Evolutionary conservation across 1,139 yeast species (phyloP).

Genomic region (Pichia terricola): DNA sequence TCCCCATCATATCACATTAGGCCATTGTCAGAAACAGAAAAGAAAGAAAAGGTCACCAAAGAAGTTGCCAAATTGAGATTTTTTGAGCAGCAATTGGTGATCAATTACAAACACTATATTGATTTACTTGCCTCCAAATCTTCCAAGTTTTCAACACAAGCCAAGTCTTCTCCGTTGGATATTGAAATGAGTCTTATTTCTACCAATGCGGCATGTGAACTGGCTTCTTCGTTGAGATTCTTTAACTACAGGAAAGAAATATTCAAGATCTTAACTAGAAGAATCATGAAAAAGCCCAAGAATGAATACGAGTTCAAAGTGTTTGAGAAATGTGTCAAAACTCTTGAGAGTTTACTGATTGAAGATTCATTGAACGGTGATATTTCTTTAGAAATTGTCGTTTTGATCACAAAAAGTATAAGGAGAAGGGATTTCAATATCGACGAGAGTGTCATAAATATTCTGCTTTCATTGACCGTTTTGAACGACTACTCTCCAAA

Average conservation of each 20-base stretch:
- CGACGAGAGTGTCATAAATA: constrained; percentile 72
- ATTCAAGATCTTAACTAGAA: constrained; percentile 53
- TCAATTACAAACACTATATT: constrained; percentile 62
- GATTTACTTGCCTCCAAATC: constrained; percentile 40
- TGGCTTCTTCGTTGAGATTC: constrained; percentile 57
- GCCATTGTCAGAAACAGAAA: constrained; percentile 72
- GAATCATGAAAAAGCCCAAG: constrained; percentile 49
- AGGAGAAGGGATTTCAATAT: constrained; percentile 70
- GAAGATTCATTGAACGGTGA: constrained; percentile 72
- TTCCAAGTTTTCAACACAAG: constrained; percentile 32
- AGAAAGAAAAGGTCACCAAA: constrained; percentile 69
- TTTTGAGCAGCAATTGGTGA: constrained; percentile 70
- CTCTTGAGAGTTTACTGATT: constrained; percentile 53
- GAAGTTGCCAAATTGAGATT: constrained; percentile 69
- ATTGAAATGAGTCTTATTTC: constrained; percentile 49
- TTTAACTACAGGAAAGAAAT: constrained; percentile 77
- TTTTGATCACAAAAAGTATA: constrained; percentile 58
- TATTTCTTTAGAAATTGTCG: constrained; percentile 63
- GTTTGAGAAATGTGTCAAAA: constrained; percentile 52
- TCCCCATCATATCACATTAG: constrained; percentile 86
- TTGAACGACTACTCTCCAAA: constrained; percentile 76
- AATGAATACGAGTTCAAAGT: constrained; percentile 37
- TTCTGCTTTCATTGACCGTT: constrained; percentile 63
- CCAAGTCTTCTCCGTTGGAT: constrained; percentile 30
- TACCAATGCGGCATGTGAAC: constrained; percentile 70